These are phyloP conservation scores for Aureobasidium sp. DNA, from an alignment of 2,329 filamentous ascomycete species.

Conservation along the genomic window DNA sequence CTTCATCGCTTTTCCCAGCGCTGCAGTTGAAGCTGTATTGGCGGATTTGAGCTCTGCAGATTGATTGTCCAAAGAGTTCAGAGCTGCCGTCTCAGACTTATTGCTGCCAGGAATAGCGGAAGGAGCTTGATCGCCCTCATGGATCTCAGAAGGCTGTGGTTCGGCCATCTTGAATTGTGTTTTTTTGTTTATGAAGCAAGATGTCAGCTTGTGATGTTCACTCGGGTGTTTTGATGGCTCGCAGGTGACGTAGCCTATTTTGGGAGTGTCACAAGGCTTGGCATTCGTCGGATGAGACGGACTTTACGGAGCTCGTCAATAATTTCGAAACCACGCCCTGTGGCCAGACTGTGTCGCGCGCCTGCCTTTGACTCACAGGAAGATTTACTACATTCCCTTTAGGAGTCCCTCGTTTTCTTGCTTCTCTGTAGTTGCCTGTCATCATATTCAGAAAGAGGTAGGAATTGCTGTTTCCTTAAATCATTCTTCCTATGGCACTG, in stretches of 20 bases:
- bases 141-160: conserved; percentile 51
- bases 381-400: not conserved
- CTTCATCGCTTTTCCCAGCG: conserved; percentile 65
- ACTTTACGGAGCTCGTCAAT: not conserved
- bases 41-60: conserved; percentile 37
- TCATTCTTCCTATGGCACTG: not conserved
- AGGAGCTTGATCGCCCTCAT: conserved; percentile 54
- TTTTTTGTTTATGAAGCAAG: not conserved
- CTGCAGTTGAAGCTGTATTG: conserved; percentile 61
- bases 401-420: not conserved
- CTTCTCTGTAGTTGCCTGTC: not conserved
- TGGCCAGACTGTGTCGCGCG: not conserved
- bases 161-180: conserved; percentile 46
- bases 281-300: not conserved
- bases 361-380: conserved; percentile 6
- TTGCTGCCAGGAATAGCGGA: conserved; percentile 53
- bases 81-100: conserved; percentile 67
- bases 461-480: not conserved
- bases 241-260: not conserved
- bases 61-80: conserved; percentile 58
- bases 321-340: conserved; percentile 7
- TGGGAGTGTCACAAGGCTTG: not conserved
- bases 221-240: not conserved
- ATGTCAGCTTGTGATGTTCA: not conserved
- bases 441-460: not conserved